phyloP scores from a whole-genome alignment of 192 early-diverging fungal species.

The Coemansia sp. region DNA sequence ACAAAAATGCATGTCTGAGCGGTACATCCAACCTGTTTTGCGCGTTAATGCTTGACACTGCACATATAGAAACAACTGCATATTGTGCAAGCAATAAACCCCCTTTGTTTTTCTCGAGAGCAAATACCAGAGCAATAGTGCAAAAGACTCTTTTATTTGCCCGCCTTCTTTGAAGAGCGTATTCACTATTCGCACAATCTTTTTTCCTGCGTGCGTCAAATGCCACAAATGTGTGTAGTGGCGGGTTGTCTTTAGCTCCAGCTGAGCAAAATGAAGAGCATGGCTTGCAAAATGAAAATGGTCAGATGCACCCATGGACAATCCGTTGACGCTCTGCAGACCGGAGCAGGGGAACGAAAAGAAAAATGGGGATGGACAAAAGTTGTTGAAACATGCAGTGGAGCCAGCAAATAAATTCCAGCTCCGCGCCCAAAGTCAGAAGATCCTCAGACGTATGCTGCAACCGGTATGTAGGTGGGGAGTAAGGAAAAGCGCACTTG shows the following conservation, averaged over 20 bases:
- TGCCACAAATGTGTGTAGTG: conserved; percentile 1
- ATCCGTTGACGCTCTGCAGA: neutral
- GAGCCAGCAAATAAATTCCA: conserved; percentile 3
- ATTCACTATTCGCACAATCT: neutral
- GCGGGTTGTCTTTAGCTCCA: neutral
- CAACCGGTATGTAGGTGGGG: neutral
- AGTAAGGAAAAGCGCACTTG: neutral
- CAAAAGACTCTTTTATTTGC: neutral
- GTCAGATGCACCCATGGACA: conserved; percentile 10
- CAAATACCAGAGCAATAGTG: conserved; percentile 5
- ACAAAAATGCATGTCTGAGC: neutral
- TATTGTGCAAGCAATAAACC: neutral
- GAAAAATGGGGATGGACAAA: neutral
- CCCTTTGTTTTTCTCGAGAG: neutral
- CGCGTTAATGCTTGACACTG: neutral
- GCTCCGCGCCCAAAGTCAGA: conserved; percentile 7
- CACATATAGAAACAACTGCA: neutral
- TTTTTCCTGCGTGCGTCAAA: neutral
- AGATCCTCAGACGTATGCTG: conserved; percentile 4
- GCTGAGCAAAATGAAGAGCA: neutral
- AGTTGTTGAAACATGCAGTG: conserved; percentile 3
- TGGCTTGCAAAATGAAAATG: neutral
- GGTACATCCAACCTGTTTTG: neutral
- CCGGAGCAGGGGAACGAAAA: conserved; percentile 14
- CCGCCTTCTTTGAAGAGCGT: neutral